Evolutionary conservation across 1,139 yeast genomes (phyloP).

Genomic region (Kodamaea suecica): DNA sequence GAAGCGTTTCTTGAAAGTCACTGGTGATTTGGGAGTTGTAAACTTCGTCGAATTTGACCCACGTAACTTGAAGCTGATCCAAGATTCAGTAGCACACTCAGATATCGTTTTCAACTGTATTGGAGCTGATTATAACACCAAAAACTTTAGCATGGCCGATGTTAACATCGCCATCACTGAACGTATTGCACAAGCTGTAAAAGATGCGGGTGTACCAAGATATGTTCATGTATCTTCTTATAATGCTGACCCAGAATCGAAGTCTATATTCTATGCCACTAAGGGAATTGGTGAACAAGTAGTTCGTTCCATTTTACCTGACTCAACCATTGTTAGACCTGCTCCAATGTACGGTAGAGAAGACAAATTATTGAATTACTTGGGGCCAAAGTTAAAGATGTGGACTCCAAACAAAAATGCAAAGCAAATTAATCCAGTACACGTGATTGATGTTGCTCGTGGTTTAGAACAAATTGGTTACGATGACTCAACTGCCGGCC

Average conservation of each 20-base stretch:
- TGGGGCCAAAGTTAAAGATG: slow-evolving; percentile 55
- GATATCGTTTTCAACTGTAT: slow-evolving; percentile 81
- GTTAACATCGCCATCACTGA: slow-evolving; percentile 76
- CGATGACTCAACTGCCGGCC: slow-evolving; percentile 78
- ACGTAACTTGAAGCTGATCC: slow-evolving; percentile 72
- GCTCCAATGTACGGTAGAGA: slow-evolving; percentile 78
- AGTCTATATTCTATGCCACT: slow-evolving; percentile 71
- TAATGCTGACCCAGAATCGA: slow-evolving; percentile 69
- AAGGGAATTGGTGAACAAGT: slow-evolving; percentile 77
- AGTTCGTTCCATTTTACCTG: slow-evolving; percentile 67
- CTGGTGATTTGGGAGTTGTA: slow-evolving; percentile 87
- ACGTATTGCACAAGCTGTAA: slow-evolving; percentile 72
- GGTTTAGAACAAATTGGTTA: slow-evolving; percentile 77
- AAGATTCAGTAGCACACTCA: slow-evolving; percentile 75
- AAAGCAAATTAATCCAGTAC: slow-evolving; percentile 69
- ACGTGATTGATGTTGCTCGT: slow-evolving; percentile 72
- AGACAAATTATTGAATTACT: slow-evolving; percentile 65
- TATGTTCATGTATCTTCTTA: slow-evolving; percentile 77
- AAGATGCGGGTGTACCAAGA: slow-evolving; percentile 72
- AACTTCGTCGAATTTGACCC: slow-evolving; percentile 81
- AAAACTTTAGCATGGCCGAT: slow-evolving; percentile 79
- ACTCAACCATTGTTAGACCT: slow-evolving; percentile 83
- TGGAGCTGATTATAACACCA: slow-evolving; percentile 76
- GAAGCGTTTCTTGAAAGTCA: slow-evolving; percentile 74
- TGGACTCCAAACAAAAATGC: slow-evolving; percentile 65